phyloP scores from a whole-genome alignment of 345 rosid genomes.

The Dipteronia dyeriana region DNA sequence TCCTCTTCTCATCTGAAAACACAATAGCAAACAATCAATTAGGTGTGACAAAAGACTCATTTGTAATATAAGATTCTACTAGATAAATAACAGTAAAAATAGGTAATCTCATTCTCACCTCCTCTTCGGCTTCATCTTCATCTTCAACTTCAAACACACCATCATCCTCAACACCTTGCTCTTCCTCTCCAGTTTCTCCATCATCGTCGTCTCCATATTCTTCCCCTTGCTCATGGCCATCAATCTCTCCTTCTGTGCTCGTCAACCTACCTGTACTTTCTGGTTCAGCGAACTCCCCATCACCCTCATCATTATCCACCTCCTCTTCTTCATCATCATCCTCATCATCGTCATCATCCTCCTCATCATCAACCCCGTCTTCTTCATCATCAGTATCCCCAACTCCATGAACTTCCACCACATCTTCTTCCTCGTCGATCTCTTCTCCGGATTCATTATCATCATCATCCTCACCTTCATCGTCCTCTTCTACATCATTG shows the following conservation, averaged over 20 bases:
- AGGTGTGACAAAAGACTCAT: not conserved
- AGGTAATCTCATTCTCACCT: conserved; percentile 45
- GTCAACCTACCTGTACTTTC: conserved; percentile 45
- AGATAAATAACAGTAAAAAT: not conserved
- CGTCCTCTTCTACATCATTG: conserved; percentile 45
- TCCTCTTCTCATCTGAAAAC: conserved; percentile 13
- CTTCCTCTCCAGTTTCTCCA: conserved; percentile 68
- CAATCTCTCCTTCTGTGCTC: conserved; percentile 68
- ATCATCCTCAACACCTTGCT: conserved; percentile 46
- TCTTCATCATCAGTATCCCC: conserved; percentile 49
- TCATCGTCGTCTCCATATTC: conserved; percentile 63
- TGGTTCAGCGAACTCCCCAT: conserved; percentile 38
- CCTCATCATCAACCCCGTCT: conserved; percentile 43
- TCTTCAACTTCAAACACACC: conserved; percentile 47
- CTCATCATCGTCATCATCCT: conserved; percentile 48
- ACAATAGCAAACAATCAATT: conserved; percentile 7
- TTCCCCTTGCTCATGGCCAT: conserved; percentile 80
- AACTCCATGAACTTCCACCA: conserved; percentile 49
- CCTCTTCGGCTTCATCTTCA: conserved; percentile 61
- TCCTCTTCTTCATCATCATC: conserved; percentile 63
- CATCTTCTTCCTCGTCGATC: conserved; percentile 55
- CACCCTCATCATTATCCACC: conserved; percentile 56
- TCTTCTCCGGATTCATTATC: conserved; percentile 51
- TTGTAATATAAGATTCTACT: not conserved
- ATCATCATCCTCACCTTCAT: conserved; percentile 46